Evolutionary conservation across 345 rosid species (phyloP).

Genomic region (Brassica cretica): DNA sequence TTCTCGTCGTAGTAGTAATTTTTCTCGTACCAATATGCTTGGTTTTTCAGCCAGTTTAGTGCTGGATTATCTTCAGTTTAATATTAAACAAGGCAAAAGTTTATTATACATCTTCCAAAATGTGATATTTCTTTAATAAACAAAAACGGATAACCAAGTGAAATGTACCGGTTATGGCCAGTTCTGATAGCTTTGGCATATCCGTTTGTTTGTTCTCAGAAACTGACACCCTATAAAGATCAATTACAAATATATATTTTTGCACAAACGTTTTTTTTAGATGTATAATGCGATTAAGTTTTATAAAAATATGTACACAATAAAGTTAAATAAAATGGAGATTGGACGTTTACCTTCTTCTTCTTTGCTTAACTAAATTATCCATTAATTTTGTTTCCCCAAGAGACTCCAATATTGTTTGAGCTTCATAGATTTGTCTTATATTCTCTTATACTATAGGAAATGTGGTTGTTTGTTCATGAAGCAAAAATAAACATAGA

Average conservation of each 20-base stretch:
- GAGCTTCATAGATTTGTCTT: constrained; percentile 4
- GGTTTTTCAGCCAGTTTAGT: constrained; percentile 46
- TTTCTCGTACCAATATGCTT: constrained; percentile 43
- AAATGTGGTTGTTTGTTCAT: constrained; percentile 3
- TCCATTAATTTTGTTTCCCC: constrained; percentile 12
- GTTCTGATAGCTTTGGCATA: constrained; percentile 20
- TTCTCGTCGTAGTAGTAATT: constrained; percentile 31
- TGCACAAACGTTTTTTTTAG: background rate
- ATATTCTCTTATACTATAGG: constrained; percentile 8
- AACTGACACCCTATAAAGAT: constrained; percentile 26
- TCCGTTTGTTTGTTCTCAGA: constrained; percentile 25
- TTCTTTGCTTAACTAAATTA: constrained; percentile 30
- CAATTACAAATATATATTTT: background rate
- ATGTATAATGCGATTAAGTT: background rate
- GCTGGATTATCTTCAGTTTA: constrained; percentile 40
- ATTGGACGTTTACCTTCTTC: constrained; percentile 15
- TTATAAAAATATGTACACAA: background rate
- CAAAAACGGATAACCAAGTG: background rate
- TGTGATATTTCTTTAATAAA: background rate
- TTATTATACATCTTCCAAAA: background rate
- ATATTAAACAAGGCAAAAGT: background rate
- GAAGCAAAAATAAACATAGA: constrained; percentile 15
- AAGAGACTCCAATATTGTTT: constrained; percentile 16
- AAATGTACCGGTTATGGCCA: constrained; percentile 24
- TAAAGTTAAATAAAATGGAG: background rate